Conservation (phyloP, 148 eudicot species). For the Dysphania ambrosioides region DNA sequence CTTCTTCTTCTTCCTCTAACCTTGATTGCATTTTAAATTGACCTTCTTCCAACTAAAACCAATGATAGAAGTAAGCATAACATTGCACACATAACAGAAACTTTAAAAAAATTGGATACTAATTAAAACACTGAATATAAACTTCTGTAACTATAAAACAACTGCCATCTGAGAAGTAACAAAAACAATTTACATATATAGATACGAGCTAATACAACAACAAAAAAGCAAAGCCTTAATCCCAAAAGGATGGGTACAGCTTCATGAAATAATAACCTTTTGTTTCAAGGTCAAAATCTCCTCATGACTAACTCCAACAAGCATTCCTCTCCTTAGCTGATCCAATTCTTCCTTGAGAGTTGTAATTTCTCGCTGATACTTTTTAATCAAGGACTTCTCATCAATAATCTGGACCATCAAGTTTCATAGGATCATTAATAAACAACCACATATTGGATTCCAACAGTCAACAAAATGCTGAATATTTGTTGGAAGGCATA, state of each 20-base stretch:
- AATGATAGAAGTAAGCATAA: conserved; percentile 5
- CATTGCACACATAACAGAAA: neutral
- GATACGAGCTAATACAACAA: too few species aligned
- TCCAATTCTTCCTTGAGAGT: conserved; percentile 84
- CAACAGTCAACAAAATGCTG: neutral
- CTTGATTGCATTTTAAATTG: conserved; percentile 96
- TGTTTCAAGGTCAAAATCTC: conserved; percentile 77
- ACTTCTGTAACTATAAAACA: too few species aligned
- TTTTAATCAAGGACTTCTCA: conserved; percentile 93
- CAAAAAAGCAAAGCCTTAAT: too few species aligned
- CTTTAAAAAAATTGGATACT: neutral
- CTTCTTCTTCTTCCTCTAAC: conserved; percentile 97
- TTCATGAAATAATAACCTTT: too few species aligned
- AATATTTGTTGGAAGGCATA: conserved; percentile 20
- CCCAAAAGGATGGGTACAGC: too few species aligned
- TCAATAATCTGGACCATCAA: conserved; percentile 75
- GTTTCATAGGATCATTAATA: neutral
- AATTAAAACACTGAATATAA: too few species aligned
- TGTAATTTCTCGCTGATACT: conserved; percentile 92
- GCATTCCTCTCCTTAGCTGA: conserved; percentile 82
- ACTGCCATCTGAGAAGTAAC: neutral
- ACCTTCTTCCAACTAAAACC: conserved; percentile 90
- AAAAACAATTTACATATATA: neutral
- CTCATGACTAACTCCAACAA: conserved; percentile 83
- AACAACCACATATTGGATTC: neutral